phyloP scores from a whole-genome alignment of 768 basidiomycete genomes.

The Hortiboletus campestris region DNA sequence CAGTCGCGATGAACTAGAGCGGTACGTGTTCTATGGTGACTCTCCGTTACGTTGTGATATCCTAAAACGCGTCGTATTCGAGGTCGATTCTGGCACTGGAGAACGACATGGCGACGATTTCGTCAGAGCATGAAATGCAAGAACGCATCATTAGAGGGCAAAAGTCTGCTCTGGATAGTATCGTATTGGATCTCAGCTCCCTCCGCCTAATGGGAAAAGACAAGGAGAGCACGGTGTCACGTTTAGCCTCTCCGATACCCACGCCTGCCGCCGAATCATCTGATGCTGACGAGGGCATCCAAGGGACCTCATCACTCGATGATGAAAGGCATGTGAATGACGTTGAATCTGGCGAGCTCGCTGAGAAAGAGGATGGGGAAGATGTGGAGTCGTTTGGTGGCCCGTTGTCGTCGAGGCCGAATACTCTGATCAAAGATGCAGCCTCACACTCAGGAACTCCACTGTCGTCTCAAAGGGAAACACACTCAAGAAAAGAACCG shows the following conservation, averaged over 20 bases:
- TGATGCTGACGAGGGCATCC: conserved; percentile 26
- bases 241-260: conserved; percentile 38
- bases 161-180: conserved; percentile 62
- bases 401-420: conserved; percentile 29
- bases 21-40: conserved; percentile 47
- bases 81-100: conserved; percentile 71
- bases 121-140: conserved; percentile 71
- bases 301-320: conserved; percentile 20
- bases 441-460: conserved; percentile 34
- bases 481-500: conserved; percentile 15
- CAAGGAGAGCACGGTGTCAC: conserved; percentile 45
- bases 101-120: conserved; percentile 76
- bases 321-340: conserved; percentile 40
- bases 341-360: conserved; percentile 43
- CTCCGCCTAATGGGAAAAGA: conserved; percentile 72
- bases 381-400: conserved; percentile 33
- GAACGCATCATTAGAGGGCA: conserved; percentile 64
- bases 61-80: conserved; percentile 1
- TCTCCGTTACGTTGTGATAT: background rate
- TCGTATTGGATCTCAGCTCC: conserved; percentile 59
- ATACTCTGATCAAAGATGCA: conserved; percentile 34
- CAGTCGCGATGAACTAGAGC: conserved; percentile 70
- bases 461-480: conserved; percentile 25
- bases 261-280: conserved; percentile 49
- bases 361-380: conserved; percentile 39